Evolutionary conservation across 2,329 filamentous ascomycete species (phyloP).

Genomic region (Claviceps sorghi): DNA sequence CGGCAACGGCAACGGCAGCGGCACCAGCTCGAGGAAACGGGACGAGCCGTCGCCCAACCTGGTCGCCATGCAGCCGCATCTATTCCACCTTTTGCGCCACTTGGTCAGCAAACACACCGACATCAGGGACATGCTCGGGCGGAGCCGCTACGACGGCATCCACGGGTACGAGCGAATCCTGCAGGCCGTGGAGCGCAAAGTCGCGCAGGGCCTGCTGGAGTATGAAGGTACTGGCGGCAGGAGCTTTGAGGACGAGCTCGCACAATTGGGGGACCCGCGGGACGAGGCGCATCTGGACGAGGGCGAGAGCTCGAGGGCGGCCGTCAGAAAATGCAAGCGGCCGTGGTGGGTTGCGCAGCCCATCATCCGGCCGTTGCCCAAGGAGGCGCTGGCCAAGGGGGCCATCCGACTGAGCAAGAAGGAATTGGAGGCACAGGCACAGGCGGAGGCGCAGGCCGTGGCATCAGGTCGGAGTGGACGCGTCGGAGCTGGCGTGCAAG

Average conservation of each 20-base stretch:
- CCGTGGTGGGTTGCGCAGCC: conserved; percentile 89
- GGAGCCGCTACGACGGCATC: conserved; percentile 54
- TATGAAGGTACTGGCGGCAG: conserved; percentile 40
- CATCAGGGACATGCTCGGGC: conserved; percentile 71
- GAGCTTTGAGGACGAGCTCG: conserved; percentile 29
- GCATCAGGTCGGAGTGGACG: conserved; percentile 20
- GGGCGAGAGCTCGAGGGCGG: conserved; percentile 46
- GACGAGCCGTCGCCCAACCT: conserved; percentile 46
- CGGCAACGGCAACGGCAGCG: too few species aligned
- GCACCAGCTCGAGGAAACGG: conserved; percentile 15
- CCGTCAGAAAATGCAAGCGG: conserved; percentile 58
- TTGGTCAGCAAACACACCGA: conserved; percentile 69
- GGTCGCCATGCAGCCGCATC: conserved; percentile 71
- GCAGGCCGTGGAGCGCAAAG: conserved; percentile 56
- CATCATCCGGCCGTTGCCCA: conserved; percentile 71
- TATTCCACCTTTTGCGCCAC: conserved; percentile 80
- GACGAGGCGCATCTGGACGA: conserved; percentile 25
- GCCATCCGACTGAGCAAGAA: conserved; percentile 64
- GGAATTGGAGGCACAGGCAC: conserved; percentile 20
- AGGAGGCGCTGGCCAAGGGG: conserved; percentile 73
- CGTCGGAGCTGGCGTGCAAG: conserved; percentile 16
- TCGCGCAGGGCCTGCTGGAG: conserved; percentile 57
- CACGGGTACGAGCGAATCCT: conserved; percentile 64
- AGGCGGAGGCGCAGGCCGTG: conserved; percentile 4
- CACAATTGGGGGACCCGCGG: conserved; percentile 10